phyloP scores from a whole-genome alignment of 345 rosid species.

The Populus davidiana region DNA sequence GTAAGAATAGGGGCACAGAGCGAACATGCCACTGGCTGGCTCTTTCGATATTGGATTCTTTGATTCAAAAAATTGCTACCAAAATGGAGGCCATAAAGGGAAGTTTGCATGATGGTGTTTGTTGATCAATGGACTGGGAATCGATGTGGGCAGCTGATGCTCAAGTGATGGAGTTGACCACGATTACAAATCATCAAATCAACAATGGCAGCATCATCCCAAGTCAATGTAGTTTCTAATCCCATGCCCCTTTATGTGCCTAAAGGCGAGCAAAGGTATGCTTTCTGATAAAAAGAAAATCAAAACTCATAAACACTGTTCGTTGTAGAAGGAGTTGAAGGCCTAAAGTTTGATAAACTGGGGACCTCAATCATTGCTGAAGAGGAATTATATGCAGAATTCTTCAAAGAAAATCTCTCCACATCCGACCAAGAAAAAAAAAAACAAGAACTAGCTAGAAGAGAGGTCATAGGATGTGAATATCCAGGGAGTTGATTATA shows the following conservation, averaged over 20 bases:
- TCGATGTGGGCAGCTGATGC: slow-evolving; percentile 6
- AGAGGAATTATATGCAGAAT: neutral
- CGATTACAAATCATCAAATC: neutral
- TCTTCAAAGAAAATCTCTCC: neutral
- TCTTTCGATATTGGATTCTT: slow-evolving; percentile 30
- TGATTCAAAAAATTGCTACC: slow-evolving; percentile 27
- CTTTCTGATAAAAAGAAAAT: neutral
- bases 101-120: slow-evolving; percentile 26
- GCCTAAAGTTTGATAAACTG: slow-evolving; percentile 5
- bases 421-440: neutral
- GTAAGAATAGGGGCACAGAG: slow-evolving; percentile 4
- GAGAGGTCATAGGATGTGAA: neutral
- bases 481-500: neutral
- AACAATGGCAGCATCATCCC: neutral
- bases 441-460: neutral
- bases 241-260: neutral
- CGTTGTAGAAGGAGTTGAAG: neutral
- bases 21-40: neutral
- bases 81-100: slow-evolving; percentile 35
- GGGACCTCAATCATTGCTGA: slow-evolving; percentile 13
- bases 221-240: slow-evolving; percentile 14
- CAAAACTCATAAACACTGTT: neutral
- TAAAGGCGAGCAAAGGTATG: neutral
- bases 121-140: slow-evolving; percentile 1
- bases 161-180: slow-evolving; percentile 32